A percentile compares a stretch with the other conserved stretches of the same genome.
These are phyloP conservation scores for Hibiscus trionum DNA, from an alignment of 345 rosid genomes.

Conservation along the genomic window DNA sequence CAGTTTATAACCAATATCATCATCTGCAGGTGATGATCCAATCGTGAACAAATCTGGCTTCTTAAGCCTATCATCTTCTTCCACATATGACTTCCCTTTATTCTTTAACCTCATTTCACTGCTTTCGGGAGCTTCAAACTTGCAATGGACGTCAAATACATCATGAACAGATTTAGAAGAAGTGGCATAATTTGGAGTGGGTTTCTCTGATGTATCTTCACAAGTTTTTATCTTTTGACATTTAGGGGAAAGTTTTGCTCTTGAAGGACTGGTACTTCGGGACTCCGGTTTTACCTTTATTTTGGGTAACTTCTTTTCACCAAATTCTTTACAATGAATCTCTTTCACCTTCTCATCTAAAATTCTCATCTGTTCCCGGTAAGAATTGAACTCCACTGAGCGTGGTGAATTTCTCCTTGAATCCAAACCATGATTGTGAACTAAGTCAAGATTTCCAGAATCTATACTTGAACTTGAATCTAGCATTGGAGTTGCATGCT, in stretches of 20 bases:
- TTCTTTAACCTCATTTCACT: conserved; percentile 17
- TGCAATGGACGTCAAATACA: conserved; percentile 51
- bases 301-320: conserved; percentile 18
- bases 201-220: conserved; percentile 13
- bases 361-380: conserved; percentile 54
- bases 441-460: conserved; percentile 22
- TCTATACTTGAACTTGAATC: not conserved
- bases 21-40: conserved; percentile 1
- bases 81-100: conserved; percentile 12
- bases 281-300: conserved; percentile 33
- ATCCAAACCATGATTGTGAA: conserved; percentile 18
- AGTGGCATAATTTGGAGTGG: conserved; percentile 7
- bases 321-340: conserved; percentile 27
- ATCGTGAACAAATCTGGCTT: conserved; percentile 19
- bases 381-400: conserved; percentile 28
- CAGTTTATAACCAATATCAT: not conserved
- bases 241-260: conserved; percentile 13
- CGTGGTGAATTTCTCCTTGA: conserved; percentile 22
- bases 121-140: conserved; percentile 30
- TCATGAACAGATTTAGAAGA: conserved; percentile 43
- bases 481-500: conserved; percentile 8
- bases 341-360: conserved; percentile 44
- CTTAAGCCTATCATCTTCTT: conserved; percentile 27
- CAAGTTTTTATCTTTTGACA: conserved; percentile 27
- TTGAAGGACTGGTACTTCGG: conserved; percentile 23